Conservation (phyloP, 2,329 filamentous ascomycete genomes). For the Raffaelea arxii region DNA sequence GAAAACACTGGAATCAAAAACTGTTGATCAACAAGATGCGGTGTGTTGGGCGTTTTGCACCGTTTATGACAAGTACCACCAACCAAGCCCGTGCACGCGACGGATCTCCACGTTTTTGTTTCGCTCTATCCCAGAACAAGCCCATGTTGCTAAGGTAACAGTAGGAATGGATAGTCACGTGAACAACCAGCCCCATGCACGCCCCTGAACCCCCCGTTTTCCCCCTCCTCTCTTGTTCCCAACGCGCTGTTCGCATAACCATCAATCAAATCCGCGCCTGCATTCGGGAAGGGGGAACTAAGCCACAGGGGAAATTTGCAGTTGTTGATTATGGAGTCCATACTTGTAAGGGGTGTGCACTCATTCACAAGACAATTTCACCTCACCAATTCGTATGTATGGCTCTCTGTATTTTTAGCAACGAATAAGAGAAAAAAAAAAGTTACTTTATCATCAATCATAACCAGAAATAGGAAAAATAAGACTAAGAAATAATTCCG, state of each 20-base stretch:
- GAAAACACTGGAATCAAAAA: not conserved
- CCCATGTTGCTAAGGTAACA: conserved; percentile 7
- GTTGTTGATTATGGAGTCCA: too few relatives aligned
- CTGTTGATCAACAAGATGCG: not conserved
- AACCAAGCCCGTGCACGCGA: conserved; percentile 1
- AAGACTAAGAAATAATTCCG: not conserved
- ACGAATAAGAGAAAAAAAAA: not conserved
- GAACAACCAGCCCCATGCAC: too few relatives aligned
- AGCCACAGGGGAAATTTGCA: too few relatives aligned
- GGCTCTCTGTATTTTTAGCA: conserved; percentile 1
- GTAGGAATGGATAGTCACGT: too few relatives aligned
- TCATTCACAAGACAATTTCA: too few relatives aligned
- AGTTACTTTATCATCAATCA: not conserved
- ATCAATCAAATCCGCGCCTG: too few relatives aligned
- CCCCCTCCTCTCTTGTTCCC: not conserved
- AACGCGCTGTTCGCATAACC: too few relatives aligned
- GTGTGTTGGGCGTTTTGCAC: too few relatives aligned
- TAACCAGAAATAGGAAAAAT: not conserved
- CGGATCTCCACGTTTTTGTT: conserved; percentile 1
- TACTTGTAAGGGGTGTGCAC: too few relatives aligned
- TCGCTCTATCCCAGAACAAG: conserved; percentile 5
- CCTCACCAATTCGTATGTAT: too few relatives aligned
- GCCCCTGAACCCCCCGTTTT: not conserved
- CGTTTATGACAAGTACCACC: too few relatives aligned
- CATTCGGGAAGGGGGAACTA: too few relatives aligned